phyloP scores from a whole-genome alignment of 805 yeast species.

The Barnettozyma vustinii region DNA sequence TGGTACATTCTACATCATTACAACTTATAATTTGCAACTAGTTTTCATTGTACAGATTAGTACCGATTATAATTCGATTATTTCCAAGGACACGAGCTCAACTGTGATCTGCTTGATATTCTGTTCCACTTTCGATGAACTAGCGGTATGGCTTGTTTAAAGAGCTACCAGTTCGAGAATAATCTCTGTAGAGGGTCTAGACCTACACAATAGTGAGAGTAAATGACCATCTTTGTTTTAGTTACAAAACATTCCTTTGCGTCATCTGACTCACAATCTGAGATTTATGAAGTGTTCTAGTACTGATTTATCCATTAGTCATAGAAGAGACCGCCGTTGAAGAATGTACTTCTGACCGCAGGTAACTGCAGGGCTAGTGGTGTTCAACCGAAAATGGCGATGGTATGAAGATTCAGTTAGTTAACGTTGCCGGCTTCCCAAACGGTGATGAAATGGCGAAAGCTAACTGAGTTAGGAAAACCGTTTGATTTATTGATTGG shows the following conservation, averaged over 20 bases:
- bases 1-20: too few species aligned
- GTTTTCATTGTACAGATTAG: too few species aligned
- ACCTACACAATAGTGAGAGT: not conserved
- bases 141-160: too few species aligned
- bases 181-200: not conserved
- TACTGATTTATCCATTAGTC: not conserved
- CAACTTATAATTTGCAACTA: too few species aligned
- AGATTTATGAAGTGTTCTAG: not conserved
- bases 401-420: not conserved
- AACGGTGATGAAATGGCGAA: not conserved
- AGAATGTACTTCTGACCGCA: not conserved
- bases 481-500: not conserved
- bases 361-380: not conserved
- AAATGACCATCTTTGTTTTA: too few species aligned
- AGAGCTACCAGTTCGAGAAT: not conserved
- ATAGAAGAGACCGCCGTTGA: not conserved
- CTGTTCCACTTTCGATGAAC: too few species aligned
- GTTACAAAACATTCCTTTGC: not conserved
- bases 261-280: not conserved
- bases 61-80: too few species aligned
- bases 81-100: too few species aligned
- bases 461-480: not conserved
- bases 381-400: too few species aligned
- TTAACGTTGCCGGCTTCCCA: not conserved
- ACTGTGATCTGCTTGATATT: too few species aligned